These are phyloP conservation scores for Juglanconis oblonga DNA, from an alignment of 2,329 filamentous ascomycete species.

Conservation along the genomic window DNA sequence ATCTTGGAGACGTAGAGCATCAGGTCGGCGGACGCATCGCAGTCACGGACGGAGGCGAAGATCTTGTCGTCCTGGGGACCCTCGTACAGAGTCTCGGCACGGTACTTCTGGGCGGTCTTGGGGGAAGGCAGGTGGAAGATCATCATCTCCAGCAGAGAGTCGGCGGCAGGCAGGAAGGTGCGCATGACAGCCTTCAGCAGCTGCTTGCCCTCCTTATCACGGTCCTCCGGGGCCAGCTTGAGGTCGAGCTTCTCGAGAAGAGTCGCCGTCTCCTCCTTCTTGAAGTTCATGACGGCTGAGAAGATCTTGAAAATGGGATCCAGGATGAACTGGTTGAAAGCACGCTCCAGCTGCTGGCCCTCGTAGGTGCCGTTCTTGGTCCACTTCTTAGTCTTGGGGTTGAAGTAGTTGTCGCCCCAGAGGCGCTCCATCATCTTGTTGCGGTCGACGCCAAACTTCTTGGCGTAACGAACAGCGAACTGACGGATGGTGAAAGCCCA, in stretches of 20 bases:
- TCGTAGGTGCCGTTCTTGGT: slow-evolving; percentile 81
- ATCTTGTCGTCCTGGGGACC: slow-evolving; percentile 89
- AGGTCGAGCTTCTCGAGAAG: slow-evolving; percentile 92
- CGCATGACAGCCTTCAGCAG: slow-evolving; percentile 98
- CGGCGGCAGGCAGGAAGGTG: slow-evolving; percentile 97
- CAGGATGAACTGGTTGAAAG: slow-evolving; percentile 99
- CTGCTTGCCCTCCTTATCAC: slow-evolving; percentile 92
- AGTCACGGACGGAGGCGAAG: slow-evolving; percentile 96
- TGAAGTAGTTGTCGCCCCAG: slow-evolving; percentile 99
- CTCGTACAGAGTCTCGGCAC: slow-evolving; percentile 98
- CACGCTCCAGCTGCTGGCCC: slow-evolving; percentile 90
- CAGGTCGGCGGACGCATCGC: slow-evolving; percentile 79
- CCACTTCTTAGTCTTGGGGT: slow-evolving; percentile 99
- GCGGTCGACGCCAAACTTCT: slow-evolving; percentile 99
- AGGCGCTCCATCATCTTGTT: slow-evolving; percentile 99
- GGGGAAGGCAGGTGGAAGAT: slow-evolving; percentile 98
- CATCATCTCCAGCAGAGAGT: slow-evolving; percentile 99
- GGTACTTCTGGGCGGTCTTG: slow-evolving; percentile 93
- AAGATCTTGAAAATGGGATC: slow-evolving; percentile 99
- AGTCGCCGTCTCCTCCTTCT: slow-evolving; percentile 82
- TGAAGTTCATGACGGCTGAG: slow-evolving; percentile 94
- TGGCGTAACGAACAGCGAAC: slow-evolving; percentile 93
- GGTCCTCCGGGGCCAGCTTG: slow-evolving; percentile 84
- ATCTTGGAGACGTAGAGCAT: slow-evolving; percentile 99
- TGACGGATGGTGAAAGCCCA: slow-evolving; percentile 99